phyloP scores from a whole-genome alignment of 768 basidiomycete species.

The Suillus lakei region DNA sequence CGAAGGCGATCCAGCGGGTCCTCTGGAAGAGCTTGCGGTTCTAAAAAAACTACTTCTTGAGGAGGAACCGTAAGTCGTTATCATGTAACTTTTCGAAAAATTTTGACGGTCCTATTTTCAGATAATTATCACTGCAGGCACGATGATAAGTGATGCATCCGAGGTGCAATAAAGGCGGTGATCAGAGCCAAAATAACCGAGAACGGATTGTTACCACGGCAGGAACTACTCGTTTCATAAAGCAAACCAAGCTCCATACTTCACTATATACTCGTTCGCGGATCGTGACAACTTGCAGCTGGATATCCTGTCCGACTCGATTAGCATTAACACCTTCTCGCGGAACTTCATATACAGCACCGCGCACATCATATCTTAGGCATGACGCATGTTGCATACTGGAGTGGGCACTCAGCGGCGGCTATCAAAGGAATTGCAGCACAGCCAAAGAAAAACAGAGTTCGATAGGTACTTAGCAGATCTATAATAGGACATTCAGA shows the following conservation, averaged over 20 bases:
- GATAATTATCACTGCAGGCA: not conserved
- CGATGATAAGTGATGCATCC: not conserved
- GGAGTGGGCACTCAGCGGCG: too few species aligned
- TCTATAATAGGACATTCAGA: too few species aligned
- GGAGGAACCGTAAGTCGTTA: not conserved
- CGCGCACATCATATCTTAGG: too few species aligned
- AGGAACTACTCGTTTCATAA: not conserved
- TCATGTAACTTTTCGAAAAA: not conserved
- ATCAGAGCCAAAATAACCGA: not conserved
- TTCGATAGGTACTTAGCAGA: not conserved
- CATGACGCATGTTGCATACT: not conserved
- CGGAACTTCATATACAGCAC: not conserved
- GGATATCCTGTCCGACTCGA: not conserved
- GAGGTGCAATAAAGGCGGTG: not conserved
- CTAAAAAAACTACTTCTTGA: conserved; percentile 46
- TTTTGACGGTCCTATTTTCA: not conserved
- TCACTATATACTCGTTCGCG: too few species aligned
- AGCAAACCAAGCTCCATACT: not conserved
- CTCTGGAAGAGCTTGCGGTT: conserved; percentile 54
- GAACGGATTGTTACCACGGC: not conserved
- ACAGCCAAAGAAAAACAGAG: not conserved
- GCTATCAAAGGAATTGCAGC: not conserved
- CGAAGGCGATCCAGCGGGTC: conserved; percentile 70
- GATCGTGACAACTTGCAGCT: not conserved
- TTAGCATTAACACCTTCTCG: not conserved